Percentiles rank a stretch among this genome's conserved stretches.
Conservation (phyloP, 768 basidiomycete genomes). For the Pilatotrama ljubarskyi region DNA sequence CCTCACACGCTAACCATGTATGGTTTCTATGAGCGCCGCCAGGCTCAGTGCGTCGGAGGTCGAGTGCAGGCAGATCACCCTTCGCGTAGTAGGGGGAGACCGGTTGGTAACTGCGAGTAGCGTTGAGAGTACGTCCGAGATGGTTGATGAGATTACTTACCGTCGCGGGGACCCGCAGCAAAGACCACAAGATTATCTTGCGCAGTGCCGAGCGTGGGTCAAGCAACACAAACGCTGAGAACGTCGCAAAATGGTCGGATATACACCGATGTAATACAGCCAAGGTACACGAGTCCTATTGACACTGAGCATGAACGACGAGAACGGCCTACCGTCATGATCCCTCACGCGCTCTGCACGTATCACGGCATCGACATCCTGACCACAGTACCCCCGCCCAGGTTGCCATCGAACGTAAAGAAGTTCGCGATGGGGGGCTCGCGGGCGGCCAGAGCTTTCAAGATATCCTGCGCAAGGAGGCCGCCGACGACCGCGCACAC, state of each 20-base stretch:
- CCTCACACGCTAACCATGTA: slow-evolving; percentile 18
- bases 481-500: slow-evolving; percentile 95
- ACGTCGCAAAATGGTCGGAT: slow-evolving; percentile 22
- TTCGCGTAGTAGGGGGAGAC: neutral
- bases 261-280: slow-evolving; percentile 20
- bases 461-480: slow-evolving; percentile 90
- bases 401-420: slow-evolving; percentile 83
- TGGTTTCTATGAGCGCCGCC: slow-evolving; percentile 8
- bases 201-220: slow-evolving; percentile 2
- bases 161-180: neutral
- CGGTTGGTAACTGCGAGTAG: neutral
- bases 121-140: slow-evolving; percentile 1
- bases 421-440: slow-evolving; percentile 95
- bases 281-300: slow-evolving; percentile 8
- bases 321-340: slow-evolving; percentile 5
- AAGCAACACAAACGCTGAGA: slow-evolving; percentile 8
- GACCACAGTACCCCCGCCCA: slow-evolving; percentile 72
- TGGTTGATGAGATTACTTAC: neutral
- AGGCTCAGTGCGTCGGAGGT: neutral
- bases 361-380: slow-evolving; percentile 44
- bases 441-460: slow-evolving; percentile 86
- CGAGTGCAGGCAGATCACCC: neutral
- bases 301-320: neutral
- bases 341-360: neutral
- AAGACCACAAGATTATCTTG: neutral